Base-by-base conservation (phyloP, 2,329 filamentous ascomycete species). In the Fusarium proliferatum region DNA sequence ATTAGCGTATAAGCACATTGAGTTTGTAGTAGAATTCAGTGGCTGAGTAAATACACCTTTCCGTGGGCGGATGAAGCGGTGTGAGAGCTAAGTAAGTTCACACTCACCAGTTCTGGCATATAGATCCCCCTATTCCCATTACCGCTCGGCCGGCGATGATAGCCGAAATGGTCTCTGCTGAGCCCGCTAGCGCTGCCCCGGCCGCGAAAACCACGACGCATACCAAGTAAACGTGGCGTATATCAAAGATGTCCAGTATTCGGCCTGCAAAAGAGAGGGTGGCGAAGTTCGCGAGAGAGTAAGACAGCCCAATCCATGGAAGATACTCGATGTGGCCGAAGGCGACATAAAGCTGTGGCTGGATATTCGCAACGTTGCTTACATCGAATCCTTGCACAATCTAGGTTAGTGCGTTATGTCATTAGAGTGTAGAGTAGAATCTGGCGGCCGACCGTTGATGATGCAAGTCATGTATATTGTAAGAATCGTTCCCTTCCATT, bases 291-390 rank as follows among this genome's bases (percentile, higher is more conserved):
- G 77, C 79, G 17, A 81, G 69, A 1, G 80, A 80, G 64, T 83
- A 84, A 11, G 78, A 79, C 16, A 84, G 74, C 36, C 77, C 79
- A n/a, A 85, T 77, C 83, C 83, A 84, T 9, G 82, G 79, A 10
- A 85, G 76, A 6, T 83, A 75, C 39, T 82, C 79, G 43, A 85
- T 80, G 15, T 80, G 74, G 10, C 81, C 80, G 46, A 84, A 82
- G 33, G 86, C 87, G 60, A 86, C 81, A 78, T 91, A 91, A 55
- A 91, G 86, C 7, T 87, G 88, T 12, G 81, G 82, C 77, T 90
- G 90, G 55, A 88, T 86, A 72, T 90, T 87, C 11, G 88, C 86
- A 23, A 86, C 84, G 62, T 86, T 84, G 69, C 82, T 82, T 12
- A 84, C 78, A 67, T 84, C 83, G 73, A 84, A 85, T n/a, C 83